phyloP scores from a whole-genome alignment of 208 protist species.

The Acanthamoeba lugdunensis region DNA sequence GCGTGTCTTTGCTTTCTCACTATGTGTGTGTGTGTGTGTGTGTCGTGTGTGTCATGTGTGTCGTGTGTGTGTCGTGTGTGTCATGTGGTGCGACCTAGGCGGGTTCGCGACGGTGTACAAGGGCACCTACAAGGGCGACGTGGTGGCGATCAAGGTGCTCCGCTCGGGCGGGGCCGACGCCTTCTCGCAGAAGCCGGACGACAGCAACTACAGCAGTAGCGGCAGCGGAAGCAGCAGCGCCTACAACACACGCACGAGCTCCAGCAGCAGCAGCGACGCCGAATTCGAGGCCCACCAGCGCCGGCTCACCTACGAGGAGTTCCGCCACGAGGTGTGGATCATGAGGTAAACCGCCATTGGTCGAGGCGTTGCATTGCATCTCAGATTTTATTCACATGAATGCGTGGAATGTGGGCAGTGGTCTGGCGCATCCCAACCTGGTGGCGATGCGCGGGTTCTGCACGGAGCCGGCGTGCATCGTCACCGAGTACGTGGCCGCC shows the following conservation, averaged over 20 bases:
- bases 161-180: no score
- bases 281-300: not conserved
- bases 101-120: conserved; percentile 31
- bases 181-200: no score
- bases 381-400: no score
- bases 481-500: not conserved
- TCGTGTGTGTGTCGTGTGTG: no score
- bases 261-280: not conserved
- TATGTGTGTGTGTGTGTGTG: no score
- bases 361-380: no score
- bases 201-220: no score
- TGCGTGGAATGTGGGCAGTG: not conserved
- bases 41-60: no score
- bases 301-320: not conserved
- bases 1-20: no score
- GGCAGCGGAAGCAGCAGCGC: no score
- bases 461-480: conserved; percentile 49
- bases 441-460: not conserved
- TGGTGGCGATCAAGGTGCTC: conserved; percentile 37
- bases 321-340: conserved; percentile 70
- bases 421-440: conserved; percentile 6
- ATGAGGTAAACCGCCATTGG: not conserved
- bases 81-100: not conserved
- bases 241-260: no score
- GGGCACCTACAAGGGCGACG: not conserved